Conservation (phyloP, 768 basidiomycete species). For the Albatrellus ellisii region DNA sequence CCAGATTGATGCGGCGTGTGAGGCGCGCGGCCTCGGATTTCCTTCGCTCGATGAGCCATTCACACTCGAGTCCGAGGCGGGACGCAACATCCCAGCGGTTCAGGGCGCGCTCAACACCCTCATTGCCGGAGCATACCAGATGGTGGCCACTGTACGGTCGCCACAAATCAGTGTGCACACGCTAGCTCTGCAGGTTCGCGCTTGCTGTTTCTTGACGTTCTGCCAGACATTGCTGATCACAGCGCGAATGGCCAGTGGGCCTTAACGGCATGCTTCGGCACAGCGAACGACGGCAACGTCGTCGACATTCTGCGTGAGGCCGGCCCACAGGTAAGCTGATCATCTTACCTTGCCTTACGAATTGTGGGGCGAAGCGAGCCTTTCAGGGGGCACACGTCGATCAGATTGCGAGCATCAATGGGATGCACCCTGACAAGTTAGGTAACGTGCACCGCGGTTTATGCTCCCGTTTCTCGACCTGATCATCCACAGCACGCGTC, state of each 20-base stretch:
- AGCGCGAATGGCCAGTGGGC: too few species aligned
- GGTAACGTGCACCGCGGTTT: slow-evolving; percentile 16
- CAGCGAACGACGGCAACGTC: neutral
- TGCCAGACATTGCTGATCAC: neutral
- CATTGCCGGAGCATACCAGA: neutral
- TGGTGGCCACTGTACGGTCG: neutral
- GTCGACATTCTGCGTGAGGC: slow-evolving; percentile 1
- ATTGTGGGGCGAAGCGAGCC: neutral
- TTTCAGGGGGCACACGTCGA: slow-evolving; percentile 24
- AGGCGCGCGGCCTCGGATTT: neutral
- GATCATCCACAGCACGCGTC: slow-evolving; percentile 12
- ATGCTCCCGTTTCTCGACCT: too few species aligned
- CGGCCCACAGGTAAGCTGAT: neutral
- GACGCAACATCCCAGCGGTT: neutral
- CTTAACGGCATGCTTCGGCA: neutral
- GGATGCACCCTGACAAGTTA: slow-evolving; percentile 21
- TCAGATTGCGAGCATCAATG: slow-evolving; percentile 23
- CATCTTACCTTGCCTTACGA: neutral
- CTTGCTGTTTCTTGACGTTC: neutral
- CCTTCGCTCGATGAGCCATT: slow-evolving; percentile 1
- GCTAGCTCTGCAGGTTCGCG: neutral
- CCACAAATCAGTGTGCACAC: neutral
- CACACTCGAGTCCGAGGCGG: neutral
- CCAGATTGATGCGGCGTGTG: neutral
- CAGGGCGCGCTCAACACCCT: neutral